A percentile compares a stretch with the other conserved stretches of the same genome.
These are phyloP conservation scores for Heterobasidion irregulare DNA, from an alignment of 1,284 basidiomycete genomes.

Conservation along the genomic window DNA sequence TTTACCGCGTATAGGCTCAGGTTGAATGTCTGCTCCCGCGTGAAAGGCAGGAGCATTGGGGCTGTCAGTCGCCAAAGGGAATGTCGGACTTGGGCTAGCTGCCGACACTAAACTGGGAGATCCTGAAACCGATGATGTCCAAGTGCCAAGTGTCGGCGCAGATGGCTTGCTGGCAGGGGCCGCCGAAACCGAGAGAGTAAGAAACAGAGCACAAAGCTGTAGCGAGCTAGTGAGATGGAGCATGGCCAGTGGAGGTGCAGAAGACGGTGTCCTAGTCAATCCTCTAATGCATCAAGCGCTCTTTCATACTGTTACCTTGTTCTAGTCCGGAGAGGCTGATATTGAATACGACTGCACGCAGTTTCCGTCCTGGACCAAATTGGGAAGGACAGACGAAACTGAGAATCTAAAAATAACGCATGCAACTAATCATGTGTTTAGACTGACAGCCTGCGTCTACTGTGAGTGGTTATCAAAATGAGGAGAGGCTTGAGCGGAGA, in stretches of 20 bases:
- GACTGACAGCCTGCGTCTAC: no score
- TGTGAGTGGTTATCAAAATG: no score
- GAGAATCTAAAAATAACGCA: no score
- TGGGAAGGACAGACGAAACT: no score
- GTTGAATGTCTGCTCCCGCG: slow-evolving; percentile 4
- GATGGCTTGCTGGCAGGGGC: neutral
- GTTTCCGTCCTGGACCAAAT: no score
- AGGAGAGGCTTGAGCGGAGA: no score
- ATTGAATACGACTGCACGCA: no score
- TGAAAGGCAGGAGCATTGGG: neutral
- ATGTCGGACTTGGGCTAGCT: neutral
- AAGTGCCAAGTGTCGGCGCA: neutral
- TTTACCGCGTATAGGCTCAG: slow-evolving; percentile 24
- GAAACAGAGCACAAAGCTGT: neutral
- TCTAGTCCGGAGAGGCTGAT: no score
- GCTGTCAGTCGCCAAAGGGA: neutral
- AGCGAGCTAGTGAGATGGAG: neutral
- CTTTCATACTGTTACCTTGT: no score
- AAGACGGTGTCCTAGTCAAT: no score
- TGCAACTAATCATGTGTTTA: no score
- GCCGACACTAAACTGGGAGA: neutral
- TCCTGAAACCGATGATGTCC: neutral
- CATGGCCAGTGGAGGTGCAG: neutral
- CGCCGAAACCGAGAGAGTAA: neutral
- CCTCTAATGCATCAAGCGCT: no score